Evolutionary conservation across 2,329 filamentous ascomycete species (phyloP), one percentile per base, ranked within the genome.

Genomic region (Monilinia vaccinii-corymbosi): DNA sequence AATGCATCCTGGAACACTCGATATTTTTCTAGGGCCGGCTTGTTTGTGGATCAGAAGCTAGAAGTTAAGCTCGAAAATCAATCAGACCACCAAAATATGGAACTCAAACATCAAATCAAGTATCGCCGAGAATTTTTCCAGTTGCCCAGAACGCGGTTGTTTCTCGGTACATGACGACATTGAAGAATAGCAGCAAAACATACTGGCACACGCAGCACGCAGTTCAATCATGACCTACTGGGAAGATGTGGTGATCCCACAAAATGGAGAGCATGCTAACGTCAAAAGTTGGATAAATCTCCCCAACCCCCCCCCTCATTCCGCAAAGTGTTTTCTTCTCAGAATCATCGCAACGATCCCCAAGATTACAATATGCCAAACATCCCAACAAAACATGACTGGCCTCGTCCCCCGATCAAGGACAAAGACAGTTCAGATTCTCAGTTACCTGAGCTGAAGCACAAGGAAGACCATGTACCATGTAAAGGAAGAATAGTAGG

Each of bases 401-500:
- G 38, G 31, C 21, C 14, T 46, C 56, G 56, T 16, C 56, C 56
- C 13, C 21, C 31, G 6, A n/a, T 25, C 34, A n/a, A 7, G 5
- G 23, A 31, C 5, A 59, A 59, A n/a, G 50, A 45, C 21, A 52
- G 25, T 52, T 40, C 23, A 9, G 45, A 28, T 10, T 55, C 57
- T 18, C 40, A 59, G 1, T 18, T 59, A 16, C 57, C 57, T 4
- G 48, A 59, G 32, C 23, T 55, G 25, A 64, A 64, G 25, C 66
- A 67, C 61, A 62, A 64, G 51, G 64, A 68, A 40, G 42, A 59
- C 18, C 59, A 52, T 23, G 62, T 60, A 28, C 56, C 28, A 14
- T 60, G 49, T 10, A 63, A 66, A 16, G 75, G 75, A 28, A 67
- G 75, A 18, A 68, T 78, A 36, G 71, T 70, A 38, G 76, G 76